Evolutionary conservation across 345 rosid species (phyloP), one percentile per base, ranked within the genome.

Genomic region (Populus euphratica): DNA sequence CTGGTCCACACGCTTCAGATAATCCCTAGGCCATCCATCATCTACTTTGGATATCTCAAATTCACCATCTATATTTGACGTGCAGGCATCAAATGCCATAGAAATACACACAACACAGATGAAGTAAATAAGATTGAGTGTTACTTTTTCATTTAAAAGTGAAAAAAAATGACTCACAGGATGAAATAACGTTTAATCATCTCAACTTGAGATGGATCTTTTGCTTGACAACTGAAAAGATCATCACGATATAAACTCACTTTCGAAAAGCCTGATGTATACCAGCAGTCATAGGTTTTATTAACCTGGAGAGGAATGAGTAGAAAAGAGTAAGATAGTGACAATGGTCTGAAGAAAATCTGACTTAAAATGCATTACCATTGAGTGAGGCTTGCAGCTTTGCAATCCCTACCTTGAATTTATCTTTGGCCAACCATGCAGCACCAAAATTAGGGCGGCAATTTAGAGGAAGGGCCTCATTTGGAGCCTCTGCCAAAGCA

Each of bases 201-300:
- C 88, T 93, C 94, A 25, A 76, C 23, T 75, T 76, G 70, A 72
- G 96, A 87, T 21, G 92, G 89, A 83, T 91, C 89, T 75, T 87
- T 79, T 39, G 89, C 85, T 66, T 87, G 93, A 86, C 99, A 95
- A 79, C 88, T 83, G 47, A 91, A 93, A 79, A 92, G 84, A 41
- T 84, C 86, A 81, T 93, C 89, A 25, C 49, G 86, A 86, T 91
- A 88, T 73, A 95, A 86, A 84, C 85, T 95, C 75, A 95, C 90
- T 83, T 85, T 89, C 49, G 93, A 87, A 75, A 83, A 69, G 33
- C 91, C 91, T 56, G 88, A 68, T 27, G 88, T 80, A 75, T 92
- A 93, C 99, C 97, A 95, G 89, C 97, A 93, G 79, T 90, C 92
- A 71, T 93, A 95, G 76, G 99, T 95, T 83, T 89, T 84, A 79